Base-by-base conservation (phyloP, 805 yeast genomes). In the Priceomyces medius region DNA sequence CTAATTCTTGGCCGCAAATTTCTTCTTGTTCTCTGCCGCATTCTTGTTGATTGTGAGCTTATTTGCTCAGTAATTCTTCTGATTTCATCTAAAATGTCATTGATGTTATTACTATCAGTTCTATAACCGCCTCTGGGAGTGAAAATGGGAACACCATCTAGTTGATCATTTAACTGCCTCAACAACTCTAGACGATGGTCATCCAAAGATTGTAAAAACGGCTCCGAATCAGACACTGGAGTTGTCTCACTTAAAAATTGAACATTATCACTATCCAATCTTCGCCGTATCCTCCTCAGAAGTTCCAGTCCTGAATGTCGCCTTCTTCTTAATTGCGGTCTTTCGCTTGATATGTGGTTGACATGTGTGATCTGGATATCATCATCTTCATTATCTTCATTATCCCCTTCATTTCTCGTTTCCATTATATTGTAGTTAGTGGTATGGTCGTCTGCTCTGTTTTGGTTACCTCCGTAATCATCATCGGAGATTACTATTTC, bases 241-340 rank as follows among this genome's bases (percentile, higher is more conserved):
- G 59, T 55, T 12, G 59, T 42, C 35, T 56, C 61, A 36, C 56
- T 52, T 12, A 58, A 31, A 16, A 59, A 51, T 43, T 55, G 47
- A 8, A 59, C 43, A 17, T 57, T 63, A n/a, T 35, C 38, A 12
- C n/a, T 28, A 16, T 42, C 48, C 29, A 23, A 20, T 35, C 53
- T 21, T 21, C 47, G 40, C n/a, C 46, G 31, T 8, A 43, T 20
- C 23, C 28, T 38, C 20, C 46, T 34, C 14, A 16, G 32, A 35
- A 21, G 21, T 7, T 19, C 33, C 13, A 10, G 24, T 26, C 24
- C 40, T 9, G 27, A 19, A 14, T 29, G 14, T 27, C 33, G 13
- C 27, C 34, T 19, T 13, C 38, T 18, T 23, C 21, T 13, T 14
- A 18, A 13, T 7, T 31, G 10, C 17, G 35, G 13, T 7, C 23